These are phyloP conservation scores for Volvox africanus DNA, from an alignment of 139 green algal genomes.

Conservation along the genomic window DNA sequence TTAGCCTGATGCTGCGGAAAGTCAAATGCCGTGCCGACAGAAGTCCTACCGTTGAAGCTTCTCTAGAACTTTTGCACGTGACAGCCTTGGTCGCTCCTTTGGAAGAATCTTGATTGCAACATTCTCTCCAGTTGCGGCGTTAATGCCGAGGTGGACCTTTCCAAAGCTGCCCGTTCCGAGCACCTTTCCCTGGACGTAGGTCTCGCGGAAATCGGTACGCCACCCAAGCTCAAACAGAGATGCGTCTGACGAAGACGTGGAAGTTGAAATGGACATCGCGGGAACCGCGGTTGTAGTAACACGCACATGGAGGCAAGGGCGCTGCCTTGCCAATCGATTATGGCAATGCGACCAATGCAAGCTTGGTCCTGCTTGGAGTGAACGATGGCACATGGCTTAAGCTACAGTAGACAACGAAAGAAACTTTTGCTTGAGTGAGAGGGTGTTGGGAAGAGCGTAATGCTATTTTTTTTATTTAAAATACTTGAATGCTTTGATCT, in stretches of 20 bases:
- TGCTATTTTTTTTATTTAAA: too few relatives aligned
- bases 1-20: conserved; percentile 12
- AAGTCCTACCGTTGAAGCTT: conserved; percentile 58
- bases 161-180: conserved; percentile 68
- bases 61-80: conserved; percentile 55
- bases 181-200: conserved; percentile 1
- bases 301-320: not conserved
- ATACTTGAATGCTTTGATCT: too few relatives aligned
- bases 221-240: conserved; percentile 32
- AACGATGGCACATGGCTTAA: conserved; percentile 11
- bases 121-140: conserved; percentile 16
- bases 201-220: conserved; percentile 1
- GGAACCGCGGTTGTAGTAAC: not conserved
- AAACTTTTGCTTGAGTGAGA: too few relatives aligned
- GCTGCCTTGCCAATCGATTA: not conserved
- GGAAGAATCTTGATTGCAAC: conserved; percentile 68
- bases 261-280: not conserved
- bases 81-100: conserved; percentile 66
- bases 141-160: conserved; percentile 32
- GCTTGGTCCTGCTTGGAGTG: not conserved
- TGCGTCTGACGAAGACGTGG: not conserved
- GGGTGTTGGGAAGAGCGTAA: too few relatives aligned
- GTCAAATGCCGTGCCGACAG: not conserved
- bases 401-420: not conserved
- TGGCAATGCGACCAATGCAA: not conserved